Base-by-base conservation (phyloP, 129 eudicot species). In the Kitagawia praeruptora region DNA sequence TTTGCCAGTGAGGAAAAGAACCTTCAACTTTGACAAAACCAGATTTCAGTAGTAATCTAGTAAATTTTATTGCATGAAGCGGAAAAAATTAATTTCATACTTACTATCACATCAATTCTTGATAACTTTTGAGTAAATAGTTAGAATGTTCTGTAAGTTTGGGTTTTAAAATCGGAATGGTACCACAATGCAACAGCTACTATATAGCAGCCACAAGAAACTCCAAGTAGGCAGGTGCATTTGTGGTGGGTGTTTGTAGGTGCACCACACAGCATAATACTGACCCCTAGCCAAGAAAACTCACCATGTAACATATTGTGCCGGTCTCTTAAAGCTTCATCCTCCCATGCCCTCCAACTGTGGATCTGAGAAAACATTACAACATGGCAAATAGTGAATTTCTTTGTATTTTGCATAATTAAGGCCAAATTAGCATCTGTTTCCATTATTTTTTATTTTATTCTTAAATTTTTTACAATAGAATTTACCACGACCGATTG, bases 281-380 rank as follows among this genome's bases (percentile, higher is more conserved):
- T 28, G 8, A 66, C 38, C 72, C 53, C 6, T 0, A 27, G 58
- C 41, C 74, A 51, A 38, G 46, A 40, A 10, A 77, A 18, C 81
- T 74, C 87, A 89, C 99, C 98, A 31, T 88, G 84, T 85, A 96
- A 80, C 69, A 88, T 78, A 84, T 90, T 91, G 81, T 86, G 89
- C 14, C 88, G 89, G 79, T 92, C 98, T 86, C 87, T 87, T 79
- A 88, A 93, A 80, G 99, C 99, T 80, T 96, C 95, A 69, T 96
- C 98, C 82, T 96, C 99, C 99, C 99, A 96, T 79, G 19, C 78
- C 85, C 99, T 90, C 99, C 98, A 96, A 83, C 88, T 89, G 83
- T 96, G 99, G 74, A 96, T 88, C 99, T 96, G 87, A 42, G 71
- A 40, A 78, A 67, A 67, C 73, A 31, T 80, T 56, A 31, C 42